These are phyloP conservation scores for Herpetospermum pedunculosum DNA, from an alignment of 306 rosid species.

Conservation along the genomic window DNA sequence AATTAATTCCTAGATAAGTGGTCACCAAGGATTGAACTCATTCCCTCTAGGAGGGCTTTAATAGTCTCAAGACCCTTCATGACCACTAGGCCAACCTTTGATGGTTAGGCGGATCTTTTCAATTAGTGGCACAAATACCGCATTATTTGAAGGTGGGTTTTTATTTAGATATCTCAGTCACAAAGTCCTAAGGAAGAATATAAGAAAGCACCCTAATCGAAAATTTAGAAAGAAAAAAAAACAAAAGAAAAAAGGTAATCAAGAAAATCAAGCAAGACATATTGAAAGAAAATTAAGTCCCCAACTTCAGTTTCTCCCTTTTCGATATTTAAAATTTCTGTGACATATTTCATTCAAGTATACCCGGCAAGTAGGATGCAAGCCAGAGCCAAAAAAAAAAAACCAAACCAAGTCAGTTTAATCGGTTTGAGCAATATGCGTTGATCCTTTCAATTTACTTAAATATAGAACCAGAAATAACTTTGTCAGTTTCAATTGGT, in stretches of 20 bases:
- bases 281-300: neutral
- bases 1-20: too few species aligned
- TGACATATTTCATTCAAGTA: neutral
- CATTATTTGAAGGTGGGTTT: neutral
- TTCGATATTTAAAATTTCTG: neutral
- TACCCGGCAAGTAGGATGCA: neutral
- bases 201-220: neutral
- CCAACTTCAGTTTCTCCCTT: neutral
- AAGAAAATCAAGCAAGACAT: neutral
- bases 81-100: too few species aligned
- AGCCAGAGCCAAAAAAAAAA: neutral
- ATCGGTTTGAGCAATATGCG: neutral
- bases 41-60: too few species aligned
- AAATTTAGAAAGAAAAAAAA: neutral
- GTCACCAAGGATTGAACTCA: too few species aligned
- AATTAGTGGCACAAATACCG: neutral
- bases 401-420: neutral
- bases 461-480: neutral
- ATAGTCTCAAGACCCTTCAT: too few species aligned
- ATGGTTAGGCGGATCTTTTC: neutral
- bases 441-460: too few species aligned
- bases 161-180: neutral
- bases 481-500: neutral
- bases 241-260: neutral
- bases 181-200: neutral